Conservation (phyloP, 805 yeast species). For the Metschnikowia kofuensis region DNA sequence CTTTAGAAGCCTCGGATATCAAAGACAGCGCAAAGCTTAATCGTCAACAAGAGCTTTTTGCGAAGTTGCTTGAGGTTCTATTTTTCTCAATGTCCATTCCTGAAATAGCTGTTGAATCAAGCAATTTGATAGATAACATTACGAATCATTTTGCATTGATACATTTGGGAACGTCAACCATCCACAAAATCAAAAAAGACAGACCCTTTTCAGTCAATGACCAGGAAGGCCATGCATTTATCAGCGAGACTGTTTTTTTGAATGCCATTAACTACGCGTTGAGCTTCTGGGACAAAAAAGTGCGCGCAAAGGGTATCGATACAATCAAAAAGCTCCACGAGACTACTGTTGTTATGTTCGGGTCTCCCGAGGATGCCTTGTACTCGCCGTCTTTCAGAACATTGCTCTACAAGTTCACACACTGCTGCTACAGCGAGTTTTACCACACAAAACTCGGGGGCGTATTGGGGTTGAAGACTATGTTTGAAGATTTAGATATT, state of each 20-base stretch:
- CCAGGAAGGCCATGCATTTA: conserved; percentile 69
- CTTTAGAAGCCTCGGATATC: conserved; percentile 41
- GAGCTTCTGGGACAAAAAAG: conserved; percentile 69
- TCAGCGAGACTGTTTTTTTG: conserved; percentile 68
- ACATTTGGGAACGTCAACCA: conserved; percentile 70
- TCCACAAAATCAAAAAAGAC: conserved; percentile 63
- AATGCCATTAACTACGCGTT: conserved; percentile 77
- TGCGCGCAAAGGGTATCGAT: conserved; percentile 66
- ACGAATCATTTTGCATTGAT: conserved; percentile 78
- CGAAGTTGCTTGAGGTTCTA: conserved; percentile 63
- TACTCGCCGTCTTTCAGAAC: conserved; percentile 73
- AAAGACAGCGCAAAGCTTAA: conserved; percentile 49
- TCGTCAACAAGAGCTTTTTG: conserved; percentile 63
- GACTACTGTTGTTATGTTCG: conserved; percentile 65
- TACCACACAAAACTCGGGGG: conserved; percentile 89
- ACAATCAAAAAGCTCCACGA: conserved; percentile 62
- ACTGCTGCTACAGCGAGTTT: conserved; percentile 85
- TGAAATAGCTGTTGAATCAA: conserved; percentile 69
- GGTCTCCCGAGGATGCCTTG: conserved; percentile 59
- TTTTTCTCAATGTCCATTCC: conserved; percentile 76
- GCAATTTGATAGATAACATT: conserved; percentile 55
- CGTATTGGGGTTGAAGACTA: conserved; percentile 71
- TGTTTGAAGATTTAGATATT: conserved; percentile 64
- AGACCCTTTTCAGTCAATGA: conserved; percentile 73
- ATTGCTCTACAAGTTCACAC: conserved; percentile 79